Evolutionary conservation across 2,329 filamentous ascomycete genomes (phyloP), one percentile per base, ranked within the genome.

Genomic region (Aureobasidium sp.): DNA sequence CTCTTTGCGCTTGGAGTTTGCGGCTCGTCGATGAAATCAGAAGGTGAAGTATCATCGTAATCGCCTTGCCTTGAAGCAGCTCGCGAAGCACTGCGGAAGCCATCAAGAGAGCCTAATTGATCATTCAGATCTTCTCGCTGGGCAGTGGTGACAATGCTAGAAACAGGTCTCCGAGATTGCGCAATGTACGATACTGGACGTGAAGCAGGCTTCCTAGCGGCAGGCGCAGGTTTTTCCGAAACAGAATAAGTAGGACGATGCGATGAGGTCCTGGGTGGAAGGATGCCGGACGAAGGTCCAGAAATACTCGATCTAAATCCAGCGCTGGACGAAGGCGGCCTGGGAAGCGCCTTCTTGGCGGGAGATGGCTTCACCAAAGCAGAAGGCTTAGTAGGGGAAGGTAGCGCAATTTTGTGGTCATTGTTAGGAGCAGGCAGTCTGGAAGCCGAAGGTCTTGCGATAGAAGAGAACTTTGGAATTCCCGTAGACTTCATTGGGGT

Each of bases 41-140:
- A 21, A 21, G 21, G 21, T 21, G 21, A 21, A 21, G 6, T 41
- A 11, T 67, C 65, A 13, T 77, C 73, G 21, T 67, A 66, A 59
- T 70, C 71, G 14, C 73, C 73, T 62, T 73, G 68, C 45, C 70
- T 66, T 13, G 77, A 79, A 9, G 75, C 72, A 9, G 76, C 72
- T 14, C 73, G 71, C 11, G 77, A 79, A 13, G 75, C 73, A n/a
- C 76, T 71, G 16, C 73, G 71, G 62, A 79, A 78, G 58, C 70
- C 74, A 62, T 75, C 71, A 36, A 80, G 64, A 27, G 75, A 74
- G 44, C 75, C 74, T 37, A 79, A 67, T 61, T 71, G 71, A 66
- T 79, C 77, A 32, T 75, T 69, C 25, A 66, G 66, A 25, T 73
- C 71, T 32, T 70, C 65, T 37, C 73, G 68, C 11, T 49, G 61